Base-by-base conservation (phyloP, 176 grass and related monocot species). In the Alopecurus myosuroides region DNA sequence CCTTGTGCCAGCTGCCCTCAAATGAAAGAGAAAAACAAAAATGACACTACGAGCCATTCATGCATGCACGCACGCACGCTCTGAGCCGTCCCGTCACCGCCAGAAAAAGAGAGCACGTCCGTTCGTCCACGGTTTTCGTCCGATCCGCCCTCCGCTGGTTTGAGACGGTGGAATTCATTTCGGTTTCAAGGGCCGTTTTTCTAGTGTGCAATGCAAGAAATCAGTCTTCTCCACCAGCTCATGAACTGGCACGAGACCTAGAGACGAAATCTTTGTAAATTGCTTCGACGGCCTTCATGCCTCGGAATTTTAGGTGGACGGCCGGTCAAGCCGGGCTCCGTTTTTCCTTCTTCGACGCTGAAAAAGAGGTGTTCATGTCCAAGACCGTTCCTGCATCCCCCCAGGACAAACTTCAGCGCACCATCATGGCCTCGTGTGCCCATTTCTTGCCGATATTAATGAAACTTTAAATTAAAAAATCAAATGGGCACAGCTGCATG, bases 91-190 rank as follows among this genome's bases (percentile, higher is more conserved):
- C 7, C 26, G 20, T 69, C 70, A 20, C 29, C 71, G 23, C 79
- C 62, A 7, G 34, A 22, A 75, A 82, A 75, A 72, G 25, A 52
- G 2, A 10, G 31, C 68, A 57, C 6, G 70, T 7, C 6, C 41
- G 70, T 28, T 41, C 55, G 61, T 76, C 76, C 70, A 81, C 61
- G 77, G 70, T 89, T 87, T 87, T 85, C 80, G 19, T 71, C 41
- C 36, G 22, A 79, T 51, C 80, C 67, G 25, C 17, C 22, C 13
- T n/a, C 39, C 68, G 6, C 15, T 52, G 40, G 10, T 39, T 61
- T 26, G 34, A 39, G 84, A 66, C 67, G 80, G 75, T 74, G 80
- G 57, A 61, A 57, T 79, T 79, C 72, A 65, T 20, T 57, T 57
- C 31, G 22, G 46, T 22, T 35, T 36, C 3, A 46, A 29, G 11